Percentiles rank a stretch among this genome's conserved stretches.
Evolutionary conservation across 164 flowering plant species (phyloP).

Genomic region (Echeveria elegans): DNA sequence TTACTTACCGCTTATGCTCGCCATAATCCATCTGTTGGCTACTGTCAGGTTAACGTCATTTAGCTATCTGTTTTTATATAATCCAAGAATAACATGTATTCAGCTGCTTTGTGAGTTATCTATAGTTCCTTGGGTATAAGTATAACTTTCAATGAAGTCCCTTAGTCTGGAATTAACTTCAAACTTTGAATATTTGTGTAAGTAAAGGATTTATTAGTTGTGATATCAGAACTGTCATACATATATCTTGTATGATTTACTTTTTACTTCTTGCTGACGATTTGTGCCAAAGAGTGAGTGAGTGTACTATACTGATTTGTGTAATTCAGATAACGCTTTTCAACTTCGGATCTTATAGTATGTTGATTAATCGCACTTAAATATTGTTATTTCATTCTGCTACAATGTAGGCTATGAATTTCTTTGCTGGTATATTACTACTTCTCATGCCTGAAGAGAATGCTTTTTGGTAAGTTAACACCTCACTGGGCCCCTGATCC

Average conservation of each 20-base stretch:
- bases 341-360: not conserved
- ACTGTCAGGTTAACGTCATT: slow-evolving; percentile 72
- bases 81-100: not conserved
- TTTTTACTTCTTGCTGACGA: no score
- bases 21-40: slow-evolving; percentile 96
- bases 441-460: slow-evolving; percentile 98
- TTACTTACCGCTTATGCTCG: slow-evolving; percentile 95
- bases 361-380: not conserved
- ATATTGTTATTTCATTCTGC: not conserved
- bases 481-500: not conserved
- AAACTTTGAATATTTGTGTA: not conserved
- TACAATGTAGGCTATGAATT: slow-evolving; percentile 91
- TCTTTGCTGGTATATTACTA: slow-evolving; percentile 86
- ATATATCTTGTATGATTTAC: no score
- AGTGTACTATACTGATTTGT: no score
- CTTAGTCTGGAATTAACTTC: no score
- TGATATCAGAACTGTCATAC: no score
- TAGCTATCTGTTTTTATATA: not conserved
- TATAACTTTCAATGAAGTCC: not conserved
- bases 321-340: no score
- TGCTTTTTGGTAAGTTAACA: slow-evolving; percentile 80
- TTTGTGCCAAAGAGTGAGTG: no score
- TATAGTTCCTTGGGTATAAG: not conserved
- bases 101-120: not conserved
- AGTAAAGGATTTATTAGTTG: no score